Percentiles rank a stretch among this genome's conserved stretches.
phyloP scores from a whole-genome alignment of 23 red algal species.

The Agarophyton chilense region DNA sequence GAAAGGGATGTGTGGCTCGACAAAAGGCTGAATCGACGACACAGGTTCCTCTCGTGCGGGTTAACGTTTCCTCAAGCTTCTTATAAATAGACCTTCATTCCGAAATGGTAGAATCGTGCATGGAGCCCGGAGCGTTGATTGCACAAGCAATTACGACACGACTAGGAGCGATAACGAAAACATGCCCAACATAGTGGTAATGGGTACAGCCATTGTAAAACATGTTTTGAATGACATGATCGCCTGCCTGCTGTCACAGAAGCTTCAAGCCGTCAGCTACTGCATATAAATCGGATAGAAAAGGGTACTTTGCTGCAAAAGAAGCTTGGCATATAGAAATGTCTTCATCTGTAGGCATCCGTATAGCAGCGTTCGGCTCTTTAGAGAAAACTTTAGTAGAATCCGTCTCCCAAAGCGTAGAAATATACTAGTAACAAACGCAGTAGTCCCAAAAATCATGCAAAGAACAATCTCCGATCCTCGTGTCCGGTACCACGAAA shows the following conservation, averaged over 20 bases:
- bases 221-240: constrained; percentile 19
- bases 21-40: constrained; percentile 16
- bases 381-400: not conserved
- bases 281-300: not conserved
- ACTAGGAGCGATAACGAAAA: constrained; percentile 14
- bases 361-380: not conserved
- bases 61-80: not conserved
- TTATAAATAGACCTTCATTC: not conserved
- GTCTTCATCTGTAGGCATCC: not conserved
- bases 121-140: constrained; percentile 37
- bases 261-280: constrained; percentile 27
- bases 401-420: not conserved
- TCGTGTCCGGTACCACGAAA: not conserved
- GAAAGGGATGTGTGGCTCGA: not conserved
- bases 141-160: not conserved
- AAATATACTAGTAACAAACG: not conserved
- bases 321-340: not conserved
- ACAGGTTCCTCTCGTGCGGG: not conserved
- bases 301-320: not conserved
- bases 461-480: constrained; percentile 3
- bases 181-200: constrained; percentile 2
- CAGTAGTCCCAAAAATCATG: constrained; percentile 20
- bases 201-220: constrained; percentile 37
- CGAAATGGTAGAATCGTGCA: not conserved
- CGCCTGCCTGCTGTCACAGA: not conserved